Percentiles rank a stretch among this genome's conserved stretches.
phyloP scores from a whole-genome alignment of 2,329 filamentous ascomycete species.

The Coniochaeta ligniaria region DNA sequence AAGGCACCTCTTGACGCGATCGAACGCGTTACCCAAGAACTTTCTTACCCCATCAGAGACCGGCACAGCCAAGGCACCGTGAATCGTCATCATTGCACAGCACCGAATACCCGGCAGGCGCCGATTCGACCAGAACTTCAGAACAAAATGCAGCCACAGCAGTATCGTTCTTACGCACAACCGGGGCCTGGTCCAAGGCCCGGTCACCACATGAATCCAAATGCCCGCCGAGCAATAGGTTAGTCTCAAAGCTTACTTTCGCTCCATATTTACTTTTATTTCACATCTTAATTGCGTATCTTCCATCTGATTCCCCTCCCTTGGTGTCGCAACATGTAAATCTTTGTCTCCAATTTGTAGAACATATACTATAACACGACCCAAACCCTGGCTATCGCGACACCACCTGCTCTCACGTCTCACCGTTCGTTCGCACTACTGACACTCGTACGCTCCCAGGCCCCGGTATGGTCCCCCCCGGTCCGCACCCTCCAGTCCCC shows the following conservation, averaged over 20 bases:
- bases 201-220: background rate
- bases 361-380: background rate
- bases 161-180: conserved; percentile 44
- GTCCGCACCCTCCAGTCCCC: conserved; percentile 33
- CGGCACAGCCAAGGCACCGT: background rate
- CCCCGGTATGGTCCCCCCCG: conserved; percentile 46
- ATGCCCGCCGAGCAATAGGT: conserved; percentile 2
- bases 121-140: background rate
- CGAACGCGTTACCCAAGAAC: conserved; percentile 1
- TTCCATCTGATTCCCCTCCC: background rate
- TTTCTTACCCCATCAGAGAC: background rate
- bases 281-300: background rate
- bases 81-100: background rate
- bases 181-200: conserved; percentile 18
- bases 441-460: conserved; percentile 23
- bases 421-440: background rate
- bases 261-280: background rate
- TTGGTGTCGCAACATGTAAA: background rate
- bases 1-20: background rate
- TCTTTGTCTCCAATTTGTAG: background rate
- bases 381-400: background rate
- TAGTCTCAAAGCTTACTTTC: conserved; percentile 1
- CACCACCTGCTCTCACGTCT: background rate
- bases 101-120: conserved; percentile 1
- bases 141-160: conserved; percentile 43